phyloP scores from a whole-genome alignment of 129 eudicot genomes.

The Rutidosis leptorrhynchoides region DNA sequence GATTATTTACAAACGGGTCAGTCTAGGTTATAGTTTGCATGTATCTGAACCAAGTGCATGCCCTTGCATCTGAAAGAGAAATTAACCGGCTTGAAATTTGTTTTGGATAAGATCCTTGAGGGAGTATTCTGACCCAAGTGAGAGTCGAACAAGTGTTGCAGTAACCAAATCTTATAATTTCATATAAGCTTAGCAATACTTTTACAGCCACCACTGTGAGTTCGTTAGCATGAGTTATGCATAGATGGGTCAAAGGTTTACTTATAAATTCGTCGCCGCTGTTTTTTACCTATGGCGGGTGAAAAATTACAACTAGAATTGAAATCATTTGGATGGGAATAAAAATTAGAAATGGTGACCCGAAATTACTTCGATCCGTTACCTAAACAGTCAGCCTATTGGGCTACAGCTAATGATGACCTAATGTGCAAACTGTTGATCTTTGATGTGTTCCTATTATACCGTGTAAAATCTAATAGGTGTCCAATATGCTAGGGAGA shows the following conservation, averaged over 20 bases:
- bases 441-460: slow-evolving; percentile 5
- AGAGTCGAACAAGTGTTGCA: slow-evolving; percentile 98
- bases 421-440: background rate
- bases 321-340: too few species aligned
- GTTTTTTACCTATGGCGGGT: too few species aligned
- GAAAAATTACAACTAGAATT: too few species aligned
- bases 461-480: slow-evolving; percentile 36
- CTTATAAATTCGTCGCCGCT: background rate
- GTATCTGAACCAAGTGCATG: slow-evolving; percentile 63
- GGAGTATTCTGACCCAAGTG: slow-evolving; percentile 93
- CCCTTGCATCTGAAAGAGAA: slow-evolving; percentile 47
- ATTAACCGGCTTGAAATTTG: slow-evolving; percentile 78
- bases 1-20: background rate
- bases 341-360: too few species aligned
- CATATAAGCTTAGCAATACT: slow-evolving; percentile 87
- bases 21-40: background rate
- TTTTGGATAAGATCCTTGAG: slow-evolving; percentile 89
- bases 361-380: too few species aligned
- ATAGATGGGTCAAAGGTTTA: background rate
- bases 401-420: too few species aligned
- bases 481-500: slow-evolving; percentile 82
- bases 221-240: slow-evolving; percentile 4
- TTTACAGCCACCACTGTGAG: slow-evolving; percentile 86
- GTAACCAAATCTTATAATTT: slow-evolving; percentile 79
- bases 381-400: too few species aligned